phyloP scores from a whole-genome alignment of 2,329 filamentous ascomycete genomes.

The Paraphaeosphaeria minitans region DNA sequence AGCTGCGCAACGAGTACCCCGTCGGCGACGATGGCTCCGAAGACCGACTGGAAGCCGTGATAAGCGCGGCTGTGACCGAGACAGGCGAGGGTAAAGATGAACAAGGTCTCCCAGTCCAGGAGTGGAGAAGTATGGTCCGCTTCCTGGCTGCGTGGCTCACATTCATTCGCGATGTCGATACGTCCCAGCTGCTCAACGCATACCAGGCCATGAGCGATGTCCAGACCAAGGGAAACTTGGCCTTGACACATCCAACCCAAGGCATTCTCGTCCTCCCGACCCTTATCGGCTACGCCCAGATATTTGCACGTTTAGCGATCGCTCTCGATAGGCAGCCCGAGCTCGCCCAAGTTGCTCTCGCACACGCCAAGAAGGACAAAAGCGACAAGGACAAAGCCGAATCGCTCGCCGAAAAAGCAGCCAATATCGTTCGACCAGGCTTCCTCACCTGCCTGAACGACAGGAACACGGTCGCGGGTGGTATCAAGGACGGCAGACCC shows the following conservation, averaged over 20 bases:
- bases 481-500: slow-evolving; percentile 64
- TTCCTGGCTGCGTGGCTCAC: slow-evolving; percentile 82
- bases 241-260: slow-evolving; percentile 77
- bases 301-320: slow-evolving; percentile 82
- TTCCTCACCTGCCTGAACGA: slow-evolving; percentile 91
- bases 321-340: slow-evolving; percentile 81
- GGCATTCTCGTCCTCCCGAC: slow-evolving; percentile 83
- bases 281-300: slow-evolving; percentile 79
- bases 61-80: slow-evolving; percentile 48
- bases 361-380: slow-evolving; percentile 59
- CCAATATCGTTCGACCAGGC: slow-evolving; percentile 86
- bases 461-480: slow-evolving; percentile 66
- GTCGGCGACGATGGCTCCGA: slow-evolving; percentile 23
- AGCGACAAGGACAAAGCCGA: slow-evolving; percentile 65
- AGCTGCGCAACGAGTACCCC: slow-evolving; percentile 32
- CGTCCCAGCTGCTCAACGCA: slow-evolving; percentile 73
- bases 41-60: slow-evolving; percentile 30
- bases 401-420: slow-evolving; percentile 84
- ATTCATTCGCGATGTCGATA: slow-evolving; percentile 81
- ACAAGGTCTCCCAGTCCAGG: slow-evolving; percentile 60
- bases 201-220: slow-evolving; percentile 76
- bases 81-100: slow-evolving; percentile 59
- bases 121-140: slow-evolving; percentile 76
- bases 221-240: slow-evolving; percentile 82
- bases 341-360: slow-evolving; percentile 68